These are phyloP conservation scores for Annulohypoxylon bovei DNA, from an alignment of 495 filamentous ascomycete species.

Conservation along the genomic window DNA sequence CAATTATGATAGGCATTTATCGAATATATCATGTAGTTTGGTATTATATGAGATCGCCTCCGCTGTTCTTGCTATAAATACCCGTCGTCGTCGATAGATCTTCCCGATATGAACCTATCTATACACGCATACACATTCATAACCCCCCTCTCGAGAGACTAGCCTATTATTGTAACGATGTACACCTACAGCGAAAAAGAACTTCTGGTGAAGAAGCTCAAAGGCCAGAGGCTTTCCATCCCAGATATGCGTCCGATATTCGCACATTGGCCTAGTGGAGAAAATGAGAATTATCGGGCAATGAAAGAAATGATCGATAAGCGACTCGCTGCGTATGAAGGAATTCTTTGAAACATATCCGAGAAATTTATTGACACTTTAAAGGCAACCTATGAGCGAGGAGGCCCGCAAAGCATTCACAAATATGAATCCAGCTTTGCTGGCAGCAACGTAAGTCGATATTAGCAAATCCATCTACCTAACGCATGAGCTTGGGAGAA, in stretches of 20 bases:
- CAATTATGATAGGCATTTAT: not conserved
- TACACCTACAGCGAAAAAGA: conserved; percentile 25
- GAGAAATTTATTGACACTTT: not conserved
- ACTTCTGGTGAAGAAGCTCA: conserved; percentile 30
- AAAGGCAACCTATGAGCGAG: conserved; percentile 20
- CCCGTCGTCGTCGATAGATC: not conserved
- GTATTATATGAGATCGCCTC: not conserved
- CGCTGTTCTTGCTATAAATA: conserved; percentile 5
- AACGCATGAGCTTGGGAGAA: not conserved
- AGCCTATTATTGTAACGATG: conserved; percentile 12
- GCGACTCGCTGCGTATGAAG: conserved; percentile 31
- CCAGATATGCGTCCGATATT: conserved; percentile 42
- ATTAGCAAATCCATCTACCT: not conserved
- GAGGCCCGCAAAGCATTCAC: conserved; percentile 30
- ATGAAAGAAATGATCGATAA: conserved; percentile 33
- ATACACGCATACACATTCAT: not conserved
- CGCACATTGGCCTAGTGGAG: conserved; percentile 35
- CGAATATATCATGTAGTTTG: not conserved
- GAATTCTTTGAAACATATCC: not conserved
- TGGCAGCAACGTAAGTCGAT: conserved; percentile 35
- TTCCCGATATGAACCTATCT: not conserved
- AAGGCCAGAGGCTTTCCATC: conserved; percentile 38
- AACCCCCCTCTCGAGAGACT: not conserved
- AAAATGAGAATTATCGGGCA: conserved; percentile 33
- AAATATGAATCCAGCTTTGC: conserved; percentile 32